A percentile compares a stretch with the other conserved stretches of the same genome.
Conservation (phyloP, 179 eudicot species). For the Carnegiea gigantea region DNA sequence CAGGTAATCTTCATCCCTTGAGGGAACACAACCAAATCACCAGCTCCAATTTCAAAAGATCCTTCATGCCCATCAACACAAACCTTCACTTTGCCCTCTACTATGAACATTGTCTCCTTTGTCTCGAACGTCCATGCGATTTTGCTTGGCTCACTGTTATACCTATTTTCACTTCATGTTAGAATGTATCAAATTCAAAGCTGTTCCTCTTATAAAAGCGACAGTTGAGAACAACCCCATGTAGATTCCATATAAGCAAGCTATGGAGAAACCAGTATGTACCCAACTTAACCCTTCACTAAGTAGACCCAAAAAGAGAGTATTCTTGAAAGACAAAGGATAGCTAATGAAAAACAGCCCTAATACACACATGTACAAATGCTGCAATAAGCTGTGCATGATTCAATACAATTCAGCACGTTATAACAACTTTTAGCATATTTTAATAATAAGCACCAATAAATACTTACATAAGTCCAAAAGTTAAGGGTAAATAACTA, state of each 20-base stretch:
- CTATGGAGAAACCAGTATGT: neutral
- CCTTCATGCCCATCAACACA: conserved; percentile 79
- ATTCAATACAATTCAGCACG: too few relatives aligned
- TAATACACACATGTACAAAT: neutral
- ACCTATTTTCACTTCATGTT: conserved; percentile 39
- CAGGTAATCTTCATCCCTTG: conserved; percentile 95
- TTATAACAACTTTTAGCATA: too few relatives aligned
- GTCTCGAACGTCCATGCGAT: conserved; percentile 92
- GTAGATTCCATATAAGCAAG: neutral
- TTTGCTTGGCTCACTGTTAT: conserved; percentile 84
- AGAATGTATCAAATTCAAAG: neutral
- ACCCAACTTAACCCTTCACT: too few relatives aligned
- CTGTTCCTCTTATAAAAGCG: neutral
- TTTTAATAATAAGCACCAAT: too few relatives aligned
- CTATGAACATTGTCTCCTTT: conserved; percentile 81
- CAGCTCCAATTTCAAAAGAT: conserved; percentile 74
- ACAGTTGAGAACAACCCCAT: neutral
- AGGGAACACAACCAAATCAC: conserved; percentile 85
- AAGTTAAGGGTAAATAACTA: too few relatives aligned
- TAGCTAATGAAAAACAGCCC: too few relatives aligned
- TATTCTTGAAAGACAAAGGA: too few relatives aligned
- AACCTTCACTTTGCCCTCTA: conserved; percentile 88
- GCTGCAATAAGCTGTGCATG: neutral
- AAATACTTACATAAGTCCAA: too few relatives aligned
- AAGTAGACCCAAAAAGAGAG: too few relatives aligned